Evolutionary conservation across 2,329 filamentous ascomycete species (phyloP).

Genomic region (Lecanosticta acicola): DNA sequence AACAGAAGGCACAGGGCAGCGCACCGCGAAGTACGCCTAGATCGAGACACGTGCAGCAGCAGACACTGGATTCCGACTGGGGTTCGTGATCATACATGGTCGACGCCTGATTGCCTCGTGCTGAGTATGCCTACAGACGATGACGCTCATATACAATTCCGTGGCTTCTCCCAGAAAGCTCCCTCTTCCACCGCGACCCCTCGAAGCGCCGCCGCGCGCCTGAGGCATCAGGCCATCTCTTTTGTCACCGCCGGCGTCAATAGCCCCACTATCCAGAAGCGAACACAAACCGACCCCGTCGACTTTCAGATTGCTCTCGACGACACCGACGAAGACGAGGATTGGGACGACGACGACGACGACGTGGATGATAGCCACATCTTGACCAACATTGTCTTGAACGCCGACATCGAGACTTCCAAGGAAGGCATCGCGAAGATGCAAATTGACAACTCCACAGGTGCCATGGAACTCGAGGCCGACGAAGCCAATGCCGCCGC

Average conservation of each 20-base stretch:
- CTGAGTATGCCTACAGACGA: slow-evolving; percentile 13
- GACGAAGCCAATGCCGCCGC: background rate
- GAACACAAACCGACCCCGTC: slow-evolving; percentile 30
- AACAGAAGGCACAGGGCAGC: slow-evolving; percentile 21
- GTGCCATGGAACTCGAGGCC: slow-evolving; percentile 9
- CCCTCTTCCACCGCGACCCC: slow-evolving; percentile 27
- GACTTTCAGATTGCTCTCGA: slow-evolving; percentile 15
- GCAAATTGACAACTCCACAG: slow-evolving; percentile 24
- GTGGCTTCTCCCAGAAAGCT: slow-evolving; percentile 24
- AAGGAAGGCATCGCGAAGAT: slow-evolving; percentile 30
- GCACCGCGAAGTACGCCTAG: slow-evolving; percentile 8
- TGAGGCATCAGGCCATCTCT: slow-evolving; percentile 51
- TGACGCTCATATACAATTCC: slow-evolving; percentile 21
- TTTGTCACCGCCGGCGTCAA: slow-evolving; percentile 58
- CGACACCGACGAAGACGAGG: slow-evolving; percentile 18
- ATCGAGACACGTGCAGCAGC: background rate
- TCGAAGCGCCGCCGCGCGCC: slow-evolving; percentile 42
- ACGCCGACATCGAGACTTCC: slow-evolving; percentile 28
- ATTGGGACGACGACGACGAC: slow-evolving; percentile 18
- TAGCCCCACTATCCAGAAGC: slow-evolving; percentile 29
- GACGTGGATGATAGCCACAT: slow-evolving; percentile 24
- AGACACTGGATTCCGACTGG: slow-evolving; percentile 15
- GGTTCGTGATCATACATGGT: slow-evolving; percentile 10
- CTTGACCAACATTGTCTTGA: slow-evolving; percentile 27
- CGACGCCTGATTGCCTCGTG: background rate